Conservation (phyloP, 768 basidiomycete genomes). For the Amylocystis lapponica region DNA sequence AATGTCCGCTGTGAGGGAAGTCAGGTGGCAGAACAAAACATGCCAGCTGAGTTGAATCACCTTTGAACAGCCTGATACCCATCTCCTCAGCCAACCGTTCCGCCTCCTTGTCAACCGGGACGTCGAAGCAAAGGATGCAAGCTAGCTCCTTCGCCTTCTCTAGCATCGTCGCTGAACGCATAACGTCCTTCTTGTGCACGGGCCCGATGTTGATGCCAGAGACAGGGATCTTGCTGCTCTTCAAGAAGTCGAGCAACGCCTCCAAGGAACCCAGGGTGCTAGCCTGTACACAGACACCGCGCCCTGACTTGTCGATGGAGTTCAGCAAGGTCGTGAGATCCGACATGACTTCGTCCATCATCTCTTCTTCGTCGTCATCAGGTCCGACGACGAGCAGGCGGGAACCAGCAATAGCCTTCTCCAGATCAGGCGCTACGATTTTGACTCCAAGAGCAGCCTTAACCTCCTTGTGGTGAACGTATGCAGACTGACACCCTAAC, state of each 20-base stretch:
- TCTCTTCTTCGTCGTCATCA: slow-evolving; percentile 94
- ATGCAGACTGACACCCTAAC: slow-evolving; percentile 79
- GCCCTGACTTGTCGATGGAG: slow-evolving; percentile 92
- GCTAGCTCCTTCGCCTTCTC: slow-evolving; percentile 95
- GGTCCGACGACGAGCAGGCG: slow-evolving; percentile 88
- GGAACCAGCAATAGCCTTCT: slow-evolving; percentile 97
- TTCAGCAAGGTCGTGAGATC: slow-evolving; percentile 85
- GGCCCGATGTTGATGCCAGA: slow-evolving; percentile 97
- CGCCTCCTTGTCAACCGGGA: slow-evolving; percentile 88
- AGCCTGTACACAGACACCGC: slow-evolving; percentile 95
- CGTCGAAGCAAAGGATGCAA: slow-evolving; percentile 95
- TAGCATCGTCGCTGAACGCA: slow-evolving; percentile 89
- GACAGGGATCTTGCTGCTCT: slow-evolving; percentile 93
- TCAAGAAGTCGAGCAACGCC: slow-evolving; percentile 93
- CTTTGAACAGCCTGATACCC: slow-evolving; percentile 92
- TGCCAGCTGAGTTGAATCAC: too few relatives aligned
- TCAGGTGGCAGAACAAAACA: too few relatives aligned
- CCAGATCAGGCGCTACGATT: slow-evolving; percentile 89
- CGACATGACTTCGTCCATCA: slow-evolving; percentile 94
- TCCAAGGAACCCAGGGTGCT: slow-evolving; percentile 96
- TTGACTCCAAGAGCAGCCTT: slow-evolving; percentile 97
- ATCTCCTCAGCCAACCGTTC: slow-evolving; percentile 89
- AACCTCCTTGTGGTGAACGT: slow-evolving; percentile 96
- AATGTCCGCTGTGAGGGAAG: slow-evolving; percentile 72
- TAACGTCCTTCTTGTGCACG: slow-evolving; percentile 92